phyloP scores from a whole-genome alignment of 1,284 basidiomycete species.

The Moniliella sp. region DNA sequence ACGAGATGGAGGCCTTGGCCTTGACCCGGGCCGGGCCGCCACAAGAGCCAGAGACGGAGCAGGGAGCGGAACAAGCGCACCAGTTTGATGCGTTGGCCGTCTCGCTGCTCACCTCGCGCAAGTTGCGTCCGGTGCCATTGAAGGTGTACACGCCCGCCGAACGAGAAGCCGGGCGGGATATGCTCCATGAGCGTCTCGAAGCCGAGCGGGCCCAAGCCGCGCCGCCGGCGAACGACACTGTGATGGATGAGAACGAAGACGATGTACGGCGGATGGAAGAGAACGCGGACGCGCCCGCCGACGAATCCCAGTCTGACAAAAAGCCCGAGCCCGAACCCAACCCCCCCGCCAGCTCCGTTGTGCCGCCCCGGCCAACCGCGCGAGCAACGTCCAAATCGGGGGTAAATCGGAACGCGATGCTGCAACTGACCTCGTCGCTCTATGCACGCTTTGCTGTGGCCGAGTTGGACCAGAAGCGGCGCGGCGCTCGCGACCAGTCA shows the following conservation, averaged over 20 bases:
- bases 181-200: background rate
- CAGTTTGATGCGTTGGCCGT: too few species aligned
- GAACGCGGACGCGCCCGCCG: background rate
- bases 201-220: background rate
- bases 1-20: too few species aligned
- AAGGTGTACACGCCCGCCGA: slow-evolving; percentile 22
- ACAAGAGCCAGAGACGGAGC: too few species aligned
- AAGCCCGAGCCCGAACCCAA: slow-evolving; percentile 1
- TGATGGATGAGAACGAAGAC: slow-evolving; percentile 1
- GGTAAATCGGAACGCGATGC: slow-evolving; percentile 3
- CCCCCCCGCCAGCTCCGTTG: slow-evolving; percentile 7
- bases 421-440: slow-evolving; percentile 5
- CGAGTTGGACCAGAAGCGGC: slow-evolving; percentile 17
- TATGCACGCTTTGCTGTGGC: slow-evolving; percentile 20
- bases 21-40: too few species aligned
- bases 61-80: too few species aligned
- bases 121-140: slow-evolving; percentile 2
- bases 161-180: slow-evolving; percentile 7
- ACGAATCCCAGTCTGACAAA: background rate
- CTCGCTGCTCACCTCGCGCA: background rate
- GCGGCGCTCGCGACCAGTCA: slow-evolving; percentile 8
- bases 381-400: slow-evolving; percentile 22
- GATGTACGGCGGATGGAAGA: background rate
- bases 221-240: background rate
- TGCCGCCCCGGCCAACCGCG: slow-evolving; percentile 26